Conservation (phyloP, 108 stramenopile species). For the Cylindrotheca fusiformis region DNA sequence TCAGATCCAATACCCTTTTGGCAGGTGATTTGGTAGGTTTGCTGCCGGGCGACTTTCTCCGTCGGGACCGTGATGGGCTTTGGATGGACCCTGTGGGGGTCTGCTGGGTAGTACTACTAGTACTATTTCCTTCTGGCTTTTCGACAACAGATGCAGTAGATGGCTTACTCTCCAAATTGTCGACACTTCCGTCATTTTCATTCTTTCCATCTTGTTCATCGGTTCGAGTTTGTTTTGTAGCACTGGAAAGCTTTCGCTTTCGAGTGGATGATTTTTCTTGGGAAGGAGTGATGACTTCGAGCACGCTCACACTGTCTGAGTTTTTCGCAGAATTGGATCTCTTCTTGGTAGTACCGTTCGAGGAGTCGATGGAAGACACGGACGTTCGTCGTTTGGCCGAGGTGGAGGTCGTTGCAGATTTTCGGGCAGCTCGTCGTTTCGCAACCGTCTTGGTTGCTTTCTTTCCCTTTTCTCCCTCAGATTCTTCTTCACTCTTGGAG, state of each 20-base stretch:
- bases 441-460: neutral
- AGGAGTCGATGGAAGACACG: neutral
- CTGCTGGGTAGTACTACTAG: neutral
- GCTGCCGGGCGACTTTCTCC: slow-evolving; percentile 11
- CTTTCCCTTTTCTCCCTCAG: neutral
- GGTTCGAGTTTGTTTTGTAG: neutral
- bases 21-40: neutral
- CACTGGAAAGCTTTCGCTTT: neutral
- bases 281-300: too few relatives aligned
- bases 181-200: slow-evolving; percentile 2
- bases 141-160: neutral
- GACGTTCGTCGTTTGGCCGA: too few relatives aligned
- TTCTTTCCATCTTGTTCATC: neutral
- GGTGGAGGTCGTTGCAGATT: too few relatives aligned
- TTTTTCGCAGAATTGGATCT: slow-evolving; percentile 6
- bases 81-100: too few relatives aligned
- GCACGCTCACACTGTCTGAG: too few relatives aligned
- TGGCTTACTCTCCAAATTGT: too few relatives aligned
- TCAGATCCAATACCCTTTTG: slow-evolving; percentile 13
- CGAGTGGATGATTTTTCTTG: too few relatives aligned
- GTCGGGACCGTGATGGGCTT: slow-evolving; percentile 13
- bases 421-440: neutral
- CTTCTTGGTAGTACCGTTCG: neutral
- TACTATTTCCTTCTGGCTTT: slow-evolving; percentile 1
- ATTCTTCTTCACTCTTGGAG: neutral